Conservation (phyloP, 371 early-diverging fungal genomes). For the Smittium culicis region DNA sequence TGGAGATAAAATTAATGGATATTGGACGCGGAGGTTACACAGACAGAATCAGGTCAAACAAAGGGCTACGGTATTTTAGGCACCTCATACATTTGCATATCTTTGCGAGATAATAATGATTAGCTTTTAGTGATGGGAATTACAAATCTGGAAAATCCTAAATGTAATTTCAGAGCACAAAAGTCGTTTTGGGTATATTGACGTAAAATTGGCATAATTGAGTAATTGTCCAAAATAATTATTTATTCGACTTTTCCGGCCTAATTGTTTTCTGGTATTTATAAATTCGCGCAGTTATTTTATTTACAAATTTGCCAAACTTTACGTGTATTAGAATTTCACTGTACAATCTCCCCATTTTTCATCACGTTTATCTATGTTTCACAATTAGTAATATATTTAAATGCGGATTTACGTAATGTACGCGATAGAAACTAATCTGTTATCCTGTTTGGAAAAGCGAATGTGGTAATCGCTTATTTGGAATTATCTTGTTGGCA, state of each 20-base stretch:
- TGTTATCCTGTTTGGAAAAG: no score
- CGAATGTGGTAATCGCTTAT: no score
- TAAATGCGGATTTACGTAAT: no score
- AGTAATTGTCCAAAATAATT: neutral
- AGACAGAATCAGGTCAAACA: no score
- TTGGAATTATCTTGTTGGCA: no score
- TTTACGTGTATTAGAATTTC: no score
- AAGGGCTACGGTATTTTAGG: no score
- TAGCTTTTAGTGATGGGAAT: neutral
- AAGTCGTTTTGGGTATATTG: neutral
- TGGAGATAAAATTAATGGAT: no score
- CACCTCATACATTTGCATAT: neutral
- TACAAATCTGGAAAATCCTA: neutral
- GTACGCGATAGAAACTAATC: no score
- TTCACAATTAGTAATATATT: constrained; percentile 1
- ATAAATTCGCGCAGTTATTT: neutral
- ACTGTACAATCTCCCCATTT: no score
- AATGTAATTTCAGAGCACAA: neutral
- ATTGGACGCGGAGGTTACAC: no score
- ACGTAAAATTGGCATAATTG: neutral
- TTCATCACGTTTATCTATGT: neutral
- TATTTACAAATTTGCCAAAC: no score
- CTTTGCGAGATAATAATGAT: neutral
- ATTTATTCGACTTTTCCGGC: neutral
- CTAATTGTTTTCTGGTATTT: neutral